Evolutionary conservation across 202 grass and related monocot genomes (phyloP), one percentile per base, ranked within the genome.

Genomic region (Sporobolus alterniflorus): DNA sequence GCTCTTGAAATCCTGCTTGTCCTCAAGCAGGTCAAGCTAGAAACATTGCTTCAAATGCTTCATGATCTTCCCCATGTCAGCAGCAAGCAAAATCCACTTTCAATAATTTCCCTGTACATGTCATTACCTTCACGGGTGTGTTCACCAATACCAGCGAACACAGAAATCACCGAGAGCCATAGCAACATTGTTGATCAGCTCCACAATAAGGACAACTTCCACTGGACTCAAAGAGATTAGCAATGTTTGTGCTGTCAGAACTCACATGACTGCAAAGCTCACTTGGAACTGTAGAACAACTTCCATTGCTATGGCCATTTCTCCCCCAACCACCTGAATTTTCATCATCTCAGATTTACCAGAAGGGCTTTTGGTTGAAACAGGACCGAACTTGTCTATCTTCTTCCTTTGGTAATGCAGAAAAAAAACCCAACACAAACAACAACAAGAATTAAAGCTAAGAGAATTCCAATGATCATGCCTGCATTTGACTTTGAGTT

Each of bases 391-490:
- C 67, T 89, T 96, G 74, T 92, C 73, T 9, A 65, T 82, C 77
- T 83, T 93, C 73, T 86, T 98, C 42, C 78, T 89, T 52, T 24
- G 82, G 43, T 84, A 63, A 67, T 50, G 63, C n/a, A n/a, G 40
- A 88, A 12, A 40, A 87, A 83, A 79, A 93, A 41, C 39, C 57
- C 85, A 74, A 84, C 21, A 39, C 85, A 91, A 55, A 40, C 63
- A 54, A 82, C 71, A 29, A 94, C 47, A 85, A 94, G 31, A 83
- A 92, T 28, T 39, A 89, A 34, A 78, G 87, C 79, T 73, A 92
- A 55, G 67, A 96, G 43, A 80, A 92, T 84, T 73, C 92, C 91
- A 69, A 81, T 42, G 61, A 93, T 80, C 75, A 96, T 87, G 74
- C 76, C 81, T 0, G 22, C 86, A 83, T 73, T 83, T 17, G 72